Evolutionary conservation across 179 eudicot genomes (phyloP), one percentile per base, ranked within the genome.

Genomic region (Silene coronaria): DNA sequence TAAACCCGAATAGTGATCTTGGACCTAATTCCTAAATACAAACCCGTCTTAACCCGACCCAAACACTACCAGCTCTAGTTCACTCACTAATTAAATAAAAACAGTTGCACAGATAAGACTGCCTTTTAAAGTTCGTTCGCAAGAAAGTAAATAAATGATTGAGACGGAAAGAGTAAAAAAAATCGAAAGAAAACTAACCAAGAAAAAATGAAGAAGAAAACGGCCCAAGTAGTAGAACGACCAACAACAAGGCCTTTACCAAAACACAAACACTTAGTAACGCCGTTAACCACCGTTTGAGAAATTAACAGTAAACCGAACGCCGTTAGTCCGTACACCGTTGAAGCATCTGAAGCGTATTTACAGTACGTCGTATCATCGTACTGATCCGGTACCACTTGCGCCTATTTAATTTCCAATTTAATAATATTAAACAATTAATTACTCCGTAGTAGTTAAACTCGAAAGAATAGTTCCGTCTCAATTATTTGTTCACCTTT

Each of bases 191-290:
- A 42, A 57, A 32, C 77, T 79, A 75, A 93, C 98, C 98, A 93
- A 6, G 98, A 93, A 75, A 93, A 91, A 69, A 87, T 48, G 86
- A 91, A 93, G 85, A 89, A 89, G 84, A 90, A 91, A 77, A 91
- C 75, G 61, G 93, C 90, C 79, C 80, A 80, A 72, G 89, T 82
- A 22, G 89, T 80, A 46, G 90, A 87, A 12, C 84, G 78, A 59
- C 91, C 90, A 32, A 80, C 83, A 76, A 84, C 78, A 78, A 91
- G 92, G 34, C 98, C 97, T 85, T 74, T 90, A 17, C 98, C 97
- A 73, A 88, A 91, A 77, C 98, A 94, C 48, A 94, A 77, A 79
- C 97, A 94, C 87, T 84, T 91, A n/a, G 98, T 94, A 71, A 90
- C 91, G 71, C 91, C 97, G 79, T 89, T 85, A 75, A 94, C 78